Base-by-base conservation (phyloP, 2,329 filamentous ascomycete genomes). In the Cladosporium colombiae region DNA sequence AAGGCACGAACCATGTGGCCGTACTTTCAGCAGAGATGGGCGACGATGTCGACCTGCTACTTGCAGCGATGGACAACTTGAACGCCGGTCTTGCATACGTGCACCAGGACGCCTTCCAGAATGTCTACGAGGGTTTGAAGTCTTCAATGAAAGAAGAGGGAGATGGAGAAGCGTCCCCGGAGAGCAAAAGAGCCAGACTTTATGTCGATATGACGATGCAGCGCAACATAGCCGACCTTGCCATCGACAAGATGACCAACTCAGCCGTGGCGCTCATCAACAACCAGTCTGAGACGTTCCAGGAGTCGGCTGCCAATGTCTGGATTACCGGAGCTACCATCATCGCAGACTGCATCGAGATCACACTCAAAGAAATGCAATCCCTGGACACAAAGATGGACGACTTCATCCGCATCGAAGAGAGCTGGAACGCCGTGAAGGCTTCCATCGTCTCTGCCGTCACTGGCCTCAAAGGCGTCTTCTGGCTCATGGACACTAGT, bases 361-460 rank as follows among this genome's bases (percentile, higher is more conserved):
- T 81, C 21, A 78, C 79, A 29, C 69, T 81, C 49, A 74, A 76
- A 44, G 73, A 81, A 59, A 78, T 82, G 68, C 74, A 78, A 18
- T 66, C 70, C 8, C 70, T 82, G 5, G 80, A 81, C 49, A 67
- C 74, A 5, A 76, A 75, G 68, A 73, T 81, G 56, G 74, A 80
- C 65, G 80, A 82, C 70, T 81, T 81, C 67, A 81, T 82, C 64
- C 77, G 78, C 2, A 74, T 82, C 10, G 80, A 82, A 65, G 80
- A 81, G 64, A 76, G 77, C 49, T 81, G 78, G 76, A 78, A 74
- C 25, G 75, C 70, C 11, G 80, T 82, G 50, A 79, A 81, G 64
- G 77, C 74, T 10, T 77, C 78, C 0, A 77, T 80, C 3, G 75
- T 79, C 40, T 74, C 76, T 10, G 76, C 79, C 37, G 76, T 80